Percentiles rank a stretch among this genome's conserved stretches.
Conservation (phyloP, 441 rosid genomes). For the Syzygium syzygioides region DNA sequence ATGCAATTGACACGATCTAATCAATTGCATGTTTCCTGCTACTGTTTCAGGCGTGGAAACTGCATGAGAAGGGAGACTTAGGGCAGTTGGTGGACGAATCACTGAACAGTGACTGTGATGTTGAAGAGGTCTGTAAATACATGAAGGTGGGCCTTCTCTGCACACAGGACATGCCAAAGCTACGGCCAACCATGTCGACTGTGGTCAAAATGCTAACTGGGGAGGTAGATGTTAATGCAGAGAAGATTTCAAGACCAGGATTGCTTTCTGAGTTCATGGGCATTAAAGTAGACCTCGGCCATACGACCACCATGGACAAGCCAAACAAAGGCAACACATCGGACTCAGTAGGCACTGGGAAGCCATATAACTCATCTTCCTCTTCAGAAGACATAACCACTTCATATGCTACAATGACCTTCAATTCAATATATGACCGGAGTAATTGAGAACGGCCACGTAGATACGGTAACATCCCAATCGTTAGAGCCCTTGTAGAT, state of each 20-base stretch:
- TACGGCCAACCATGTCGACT: constrained; percentile 46
- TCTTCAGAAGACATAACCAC: constrained; percentile 13
- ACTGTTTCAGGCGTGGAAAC: constrained; percentile 38
- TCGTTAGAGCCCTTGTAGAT: not conserved
- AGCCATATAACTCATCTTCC: constrained; percentile 15
- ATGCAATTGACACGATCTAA: not conserved
- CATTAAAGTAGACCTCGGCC: constrained; percentile 10
- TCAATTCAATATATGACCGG: constrained; percentile 47
- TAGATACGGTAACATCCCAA: not conserved
- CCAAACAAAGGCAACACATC: not conserved
- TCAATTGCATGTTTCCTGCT: constrained; percentile 1
- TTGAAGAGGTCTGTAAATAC: constrained; percentile 39
- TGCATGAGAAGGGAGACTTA: constrained; percentile 27
- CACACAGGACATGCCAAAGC: constrained; percentile 52
- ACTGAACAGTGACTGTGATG: constrained; percentile 21
- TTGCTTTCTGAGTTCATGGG: constrained; percentile 38
- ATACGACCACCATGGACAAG: not conserved
- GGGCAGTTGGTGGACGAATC: constrained; percentile 24
- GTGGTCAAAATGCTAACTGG: constrained; percentile 43
- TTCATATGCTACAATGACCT: constrained; percentile 51
- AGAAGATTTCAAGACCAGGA: constrained; percentile 39
- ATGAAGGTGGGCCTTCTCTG: constrained; percentile 56
- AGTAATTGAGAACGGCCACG: constrained; percentile 13
- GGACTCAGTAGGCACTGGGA: constrained; percentile 8
- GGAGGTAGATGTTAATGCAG: constrained; percentile 21